These are phyloP conservation scores for Calocera cornea DNA, from an alignment of 768 basidiomycete genomes.

Conservation along the genomic window DNA sequence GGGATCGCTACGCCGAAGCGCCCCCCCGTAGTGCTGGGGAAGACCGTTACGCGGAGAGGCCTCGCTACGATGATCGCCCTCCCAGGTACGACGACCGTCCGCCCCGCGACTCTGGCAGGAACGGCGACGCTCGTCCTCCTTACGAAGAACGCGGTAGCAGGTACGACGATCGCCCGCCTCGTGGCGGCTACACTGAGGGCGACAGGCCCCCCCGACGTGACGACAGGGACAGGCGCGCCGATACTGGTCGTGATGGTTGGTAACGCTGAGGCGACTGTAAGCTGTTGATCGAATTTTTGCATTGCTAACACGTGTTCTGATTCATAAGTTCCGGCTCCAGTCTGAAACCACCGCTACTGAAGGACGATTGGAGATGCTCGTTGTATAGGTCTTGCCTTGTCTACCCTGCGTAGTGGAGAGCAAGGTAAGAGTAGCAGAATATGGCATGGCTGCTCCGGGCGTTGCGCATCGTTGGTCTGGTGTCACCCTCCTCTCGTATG, in stretches of 20 bases:
- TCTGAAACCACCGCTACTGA: neutral
- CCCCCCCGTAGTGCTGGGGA: conserved; percentile 6
- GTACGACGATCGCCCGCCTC: conserved; percentile 30
- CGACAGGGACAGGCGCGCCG: conserved; percentile 8
- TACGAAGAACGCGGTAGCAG: conserved; percentile 72
- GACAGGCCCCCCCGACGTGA: conserved; percentile 36
- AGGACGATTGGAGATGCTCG: neutral
- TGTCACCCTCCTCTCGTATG: neutral
- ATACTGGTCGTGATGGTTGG: conserved; percentile 6
- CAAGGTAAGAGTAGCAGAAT: neutral
- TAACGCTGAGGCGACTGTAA: neutral
- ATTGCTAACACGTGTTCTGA: neutral
- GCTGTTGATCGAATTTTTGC: conserved; percentile 12
- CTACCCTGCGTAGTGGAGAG: neutral
- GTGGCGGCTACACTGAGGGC: conserved; percentile 27
- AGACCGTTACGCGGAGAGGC: conserved; percentile 28
- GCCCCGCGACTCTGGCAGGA: conserved; percentile 51
- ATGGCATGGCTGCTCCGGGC: neutral
- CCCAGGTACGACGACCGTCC: conserved; percentile 78
- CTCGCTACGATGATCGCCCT: neutral
- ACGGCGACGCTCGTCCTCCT: conserved; percentile 66
- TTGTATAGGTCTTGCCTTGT: neutral
- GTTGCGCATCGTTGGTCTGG: neutral
- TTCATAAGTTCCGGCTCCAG: neutral
- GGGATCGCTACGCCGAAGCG: conserved; percentile 2